A percentile compares a stretch with the other conserved stretches of the same genome.
These are phyloP conservation scores for Melampsora americana DNA, from an alignment of 1,284 basidiomycete genomes.

Conservation along the genomic window DNA sequence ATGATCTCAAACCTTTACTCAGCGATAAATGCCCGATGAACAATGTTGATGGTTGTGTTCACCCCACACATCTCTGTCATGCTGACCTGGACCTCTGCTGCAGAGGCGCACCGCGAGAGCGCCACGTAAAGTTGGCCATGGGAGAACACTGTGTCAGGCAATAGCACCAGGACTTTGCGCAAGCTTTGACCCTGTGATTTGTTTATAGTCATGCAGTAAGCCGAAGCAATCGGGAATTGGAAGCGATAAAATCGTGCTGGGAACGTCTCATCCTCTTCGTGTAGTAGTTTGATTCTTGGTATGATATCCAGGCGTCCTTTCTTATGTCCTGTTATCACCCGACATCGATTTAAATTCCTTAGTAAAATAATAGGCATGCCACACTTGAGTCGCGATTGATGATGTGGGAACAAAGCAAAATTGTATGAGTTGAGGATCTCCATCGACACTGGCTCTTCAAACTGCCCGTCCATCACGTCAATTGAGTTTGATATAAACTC, in stretches of 20 bases:
- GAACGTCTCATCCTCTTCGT: background rate
- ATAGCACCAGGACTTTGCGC: background rate
- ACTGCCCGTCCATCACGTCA: background rate
- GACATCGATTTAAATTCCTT: slow-evolving; percentile 1
- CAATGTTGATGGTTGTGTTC: no score
- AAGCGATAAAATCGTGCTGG: background rate
- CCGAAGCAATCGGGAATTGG: slow-evolving; percentile 57
- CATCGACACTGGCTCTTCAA: background rate
- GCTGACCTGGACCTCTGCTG: no score
- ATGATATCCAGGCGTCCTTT: background rate
- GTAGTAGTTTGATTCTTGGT: slow-evolving; percentile 4
- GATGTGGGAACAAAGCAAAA: background rate
- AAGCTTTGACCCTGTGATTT: slow-evolving; percentile 59
- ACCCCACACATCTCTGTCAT: no score
- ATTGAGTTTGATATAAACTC: background rate
- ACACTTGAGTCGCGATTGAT: background rate
- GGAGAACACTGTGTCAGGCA: no score
- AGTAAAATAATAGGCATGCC: background rate
- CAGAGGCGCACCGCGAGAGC: background rate
- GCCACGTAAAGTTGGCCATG: slow-evolving; percentile 11
- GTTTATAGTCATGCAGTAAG: slow-evolving; percentile 58
- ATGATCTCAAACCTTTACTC: no score
- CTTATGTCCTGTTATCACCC: background rate
- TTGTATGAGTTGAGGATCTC: background rate
- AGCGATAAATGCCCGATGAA: no score